Evolutionary conservation across 257 asterid species (phyloP).

Genomic region (Osmanthus fragrans): DNA sequence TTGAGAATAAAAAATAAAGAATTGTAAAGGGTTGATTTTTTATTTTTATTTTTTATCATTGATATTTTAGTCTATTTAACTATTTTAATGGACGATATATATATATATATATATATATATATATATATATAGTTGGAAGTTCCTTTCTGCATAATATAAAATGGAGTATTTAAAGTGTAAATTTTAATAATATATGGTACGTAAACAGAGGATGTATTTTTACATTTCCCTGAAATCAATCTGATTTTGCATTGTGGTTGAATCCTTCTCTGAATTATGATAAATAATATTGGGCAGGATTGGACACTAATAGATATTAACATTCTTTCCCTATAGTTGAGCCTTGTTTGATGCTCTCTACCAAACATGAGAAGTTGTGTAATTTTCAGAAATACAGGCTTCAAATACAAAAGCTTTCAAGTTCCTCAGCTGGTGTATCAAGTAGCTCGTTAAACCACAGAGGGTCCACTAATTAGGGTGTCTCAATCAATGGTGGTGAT

Average conservation of each 20-base stretch:
- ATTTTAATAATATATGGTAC: too few species aligned
- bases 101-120: too few species aligned
- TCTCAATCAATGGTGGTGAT: conserved; percentile 30
- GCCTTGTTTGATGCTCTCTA: neutral
- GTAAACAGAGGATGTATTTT: too few species aligned
- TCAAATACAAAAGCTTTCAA: conserved; percentile 40
- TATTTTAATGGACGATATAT: too few species aligned
- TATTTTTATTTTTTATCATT: too few species aligned
- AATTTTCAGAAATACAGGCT: conserved; percentile 64
- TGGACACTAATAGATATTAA: neutral
- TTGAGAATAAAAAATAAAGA: too few species aligned
- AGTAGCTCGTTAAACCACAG: conserved; percentile 27
- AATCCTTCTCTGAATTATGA: neutral
- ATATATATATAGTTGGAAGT: too few species aligned
- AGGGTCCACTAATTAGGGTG: too few species aligned
- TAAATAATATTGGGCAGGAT: neutral
- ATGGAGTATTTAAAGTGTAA: too few species aligned
- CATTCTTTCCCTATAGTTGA: neutral
- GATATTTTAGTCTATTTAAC: too few species aligned
- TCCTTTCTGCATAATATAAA: too few species aligned
- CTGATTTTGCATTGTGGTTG: neutral
- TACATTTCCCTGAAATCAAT: neutral
- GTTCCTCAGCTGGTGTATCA: conserved; percentile 11
- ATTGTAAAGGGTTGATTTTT: too few species aligned
- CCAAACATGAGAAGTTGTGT: neutral